Percentiles rank a stretch among this genome's conserved stretches.
These are phyloP conservation scores for Coemansia sp. DNA, from an alignment of 192 early-diverging fungal genomes.

Conservation along the genomic window DNA sequence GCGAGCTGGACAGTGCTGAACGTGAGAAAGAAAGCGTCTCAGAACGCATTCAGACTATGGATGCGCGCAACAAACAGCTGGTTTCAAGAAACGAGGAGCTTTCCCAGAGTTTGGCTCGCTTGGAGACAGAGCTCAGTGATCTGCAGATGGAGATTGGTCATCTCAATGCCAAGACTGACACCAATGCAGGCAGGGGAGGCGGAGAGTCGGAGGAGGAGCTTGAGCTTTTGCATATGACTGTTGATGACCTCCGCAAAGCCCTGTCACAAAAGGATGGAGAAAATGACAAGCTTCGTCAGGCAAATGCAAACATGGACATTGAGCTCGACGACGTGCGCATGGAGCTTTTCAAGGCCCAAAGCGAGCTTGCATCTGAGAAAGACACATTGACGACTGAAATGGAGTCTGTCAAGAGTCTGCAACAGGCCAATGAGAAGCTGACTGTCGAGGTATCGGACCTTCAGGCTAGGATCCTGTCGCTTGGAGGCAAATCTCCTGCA, in stretches of 20 bases:
- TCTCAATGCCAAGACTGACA: not conserved
- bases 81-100: conserved; percentile 27
- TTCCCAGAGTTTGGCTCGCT: conserved; percentile 31
- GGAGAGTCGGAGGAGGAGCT: not conserved
- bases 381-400: conserved; percentile 7
- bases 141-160: conserved; percentile 7
- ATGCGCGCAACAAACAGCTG: conserved; percentile 28
- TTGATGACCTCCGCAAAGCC: conserved; percentile 16
- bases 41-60: conserved; percentile 7
- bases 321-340: conserved; percentile 18
- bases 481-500: not conserved
- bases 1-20: conserved; percentile 25
- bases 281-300: conserved; percentile 29
- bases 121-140: conserved; percentile 40
- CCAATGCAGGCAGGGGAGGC: not conserved
- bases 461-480: conserved; percentile 7
- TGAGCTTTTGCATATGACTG: conserved; percentile 11
- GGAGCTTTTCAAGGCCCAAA: conserved; percentile 12
- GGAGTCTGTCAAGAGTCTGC: conserved; percentile 10
- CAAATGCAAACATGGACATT: conserved; percentile 14
- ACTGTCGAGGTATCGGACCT: not conserved
- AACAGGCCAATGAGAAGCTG: conserved; percentile 1
- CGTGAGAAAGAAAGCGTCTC: conserved; percentile 10
- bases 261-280: conserved; percentile 12
- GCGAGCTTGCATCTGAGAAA: conserved; percentile 7